Percentiles rank a stretch among this genome's conserved stretches.
Evolutionary conservation across 495 filamentous ascomycete genomes (phyloP).

Genomic region (Saxophila tyrrhenica): DNA sequence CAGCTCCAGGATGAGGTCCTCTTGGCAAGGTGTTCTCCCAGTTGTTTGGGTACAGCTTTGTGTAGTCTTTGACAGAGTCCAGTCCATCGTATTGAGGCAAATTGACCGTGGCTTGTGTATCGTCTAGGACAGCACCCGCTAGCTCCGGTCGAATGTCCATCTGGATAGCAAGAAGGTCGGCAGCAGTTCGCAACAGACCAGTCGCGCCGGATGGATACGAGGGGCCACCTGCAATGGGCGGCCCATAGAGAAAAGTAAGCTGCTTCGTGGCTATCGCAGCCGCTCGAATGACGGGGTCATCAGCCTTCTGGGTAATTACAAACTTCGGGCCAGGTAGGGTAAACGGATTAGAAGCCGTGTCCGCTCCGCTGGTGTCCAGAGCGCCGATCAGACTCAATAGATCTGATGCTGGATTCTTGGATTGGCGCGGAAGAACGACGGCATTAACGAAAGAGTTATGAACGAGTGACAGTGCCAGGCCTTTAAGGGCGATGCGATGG

Average conservation of each 20-base stretch:
- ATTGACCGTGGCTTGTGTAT: neutral
- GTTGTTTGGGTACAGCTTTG: conserved; percentile 27
- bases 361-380: too few species aligned
- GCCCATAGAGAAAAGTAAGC: conserved; percentile 5
- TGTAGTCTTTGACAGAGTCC: conserved; percentile 17
- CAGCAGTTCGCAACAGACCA: neutral
- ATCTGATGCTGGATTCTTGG: too few species aligned
- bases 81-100: neutral
- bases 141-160: neutral
- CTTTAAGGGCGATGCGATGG: too few species aligned
- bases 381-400: too few species aligned
- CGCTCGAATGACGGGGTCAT: neutral
- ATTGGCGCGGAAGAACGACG: too few species aligned
- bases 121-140: neutral
- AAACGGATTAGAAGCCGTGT: neutral
- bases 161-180: neutral
- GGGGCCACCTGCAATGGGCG: conserved; percentile 2
- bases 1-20: conserved; percentile 22
- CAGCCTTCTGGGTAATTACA: neutral
- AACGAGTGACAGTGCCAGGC: too few species aligned
- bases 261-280: neutral
- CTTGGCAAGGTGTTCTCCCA: conserved; percentile 24
- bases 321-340: neutral
- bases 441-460: too few species aligned
- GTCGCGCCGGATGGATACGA: conserved; percentile 2